Evolutionary conservation across 257 asterid species (phyloP).

Genomic region (Oldenlandia corymbosa): DNA sequence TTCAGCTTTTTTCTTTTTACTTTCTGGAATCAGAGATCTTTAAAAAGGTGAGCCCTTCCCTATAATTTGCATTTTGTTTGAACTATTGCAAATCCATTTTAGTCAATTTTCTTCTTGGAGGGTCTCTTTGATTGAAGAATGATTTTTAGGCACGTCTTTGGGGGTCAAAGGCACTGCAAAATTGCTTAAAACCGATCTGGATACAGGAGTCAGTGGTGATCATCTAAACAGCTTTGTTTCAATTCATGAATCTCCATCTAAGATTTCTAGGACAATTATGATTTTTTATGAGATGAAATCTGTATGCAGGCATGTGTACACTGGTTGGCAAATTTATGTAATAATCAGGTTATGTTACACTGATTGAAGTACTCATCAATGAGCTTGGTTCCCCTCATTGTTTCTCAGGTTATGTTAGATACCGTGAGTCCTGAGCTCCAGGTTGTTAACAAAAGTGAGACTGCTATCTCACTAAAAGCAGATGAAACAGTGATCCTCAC

Average conservation of each 20-base stretch:
- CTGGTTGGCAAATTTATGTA: background rate
- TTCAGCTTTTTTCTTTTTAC: background rate
- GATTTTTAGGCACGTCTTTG: too few species aligned
- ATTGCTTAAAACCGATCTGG: too few species aligned
- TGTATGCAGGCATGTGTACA: background rate
- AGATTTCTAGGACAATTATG: background rate
- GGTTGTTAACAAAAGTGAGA: conserved; percentile 68
- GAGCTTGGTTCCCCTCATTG: background rate
- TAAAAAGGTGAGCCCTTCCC: conserved; percentile 1
- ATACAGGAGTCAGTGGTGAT: too few species aligned
- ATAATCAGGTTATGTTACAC: background rate
- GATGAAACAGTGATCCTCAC: conserved; percentile 74
- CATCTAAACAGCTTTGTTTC: too few species aligned
- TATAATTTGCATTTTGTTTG: background rate
- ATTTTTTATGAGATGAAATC: background rate
- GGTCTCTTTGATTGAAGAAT: background rate
- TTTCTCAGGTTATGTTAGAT: conserved; percentile 82
- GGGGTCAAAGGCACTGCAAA: too few species aligned
- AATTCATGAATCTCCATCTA: too few species aligned
- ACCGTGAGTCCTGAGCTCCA: conserved; percentile 92
- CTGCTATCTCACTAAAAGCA: conserved; percentile 63
- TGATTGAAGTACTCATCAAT: background rate
- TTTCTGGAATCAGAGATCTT: conserved; percentile 9
- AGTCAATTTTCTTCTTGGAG: background rate
- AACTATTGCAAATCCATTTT: background rate